phyloP scores from a whole-genome alignment of 768 basidiomycete genomes.

The Rhizopogon sp. region DNA sequence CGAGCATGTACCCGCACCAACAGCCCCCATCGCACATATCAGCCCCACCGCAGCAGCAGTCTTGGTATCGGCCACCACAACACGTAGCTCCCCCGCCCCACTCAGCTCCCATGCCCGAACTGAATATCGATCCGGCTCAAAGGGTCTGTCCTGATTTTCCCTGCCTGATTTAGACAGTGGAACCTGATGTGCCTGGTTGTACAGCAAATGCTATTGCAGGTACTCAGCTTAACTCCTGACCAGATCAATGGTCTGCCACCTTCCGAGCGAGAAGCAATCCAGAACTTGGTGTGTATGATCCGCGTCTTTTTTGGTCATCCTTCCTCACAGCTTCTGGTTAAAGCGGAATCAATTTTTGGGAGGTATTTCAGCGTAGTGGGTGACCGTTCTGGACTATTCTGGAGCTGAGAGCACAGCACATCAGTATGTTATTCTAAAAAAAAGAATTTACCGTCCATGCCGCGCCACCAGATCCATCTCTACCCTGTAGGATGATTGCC shows the following conservation, averaged over 20 bases:
- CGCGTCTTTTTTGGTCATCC: slow-evolving; percentile 8
- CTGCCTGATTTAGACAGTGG: slow-evolving; percentile 8
- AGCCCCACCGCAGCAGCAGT: slow-evolving; percentile 18
- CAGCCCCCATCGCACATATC: slow-evolving; percentile 23
- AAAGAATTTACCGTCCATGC: neutral
- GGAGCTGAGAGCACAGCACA: neutral
- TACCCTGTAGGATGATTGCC: neutral
- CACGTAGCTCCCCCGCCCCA: slow-evolving; percentile 18
- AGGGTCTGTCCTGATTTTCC: slow-evolving; percentile 30
- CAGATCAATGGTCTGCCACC: slow-evolving; percentile 82
- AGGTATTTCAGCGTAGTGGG: slow-evolving; percentile 21
- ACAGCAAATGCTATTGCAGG: slow-evolving; percentile 83
- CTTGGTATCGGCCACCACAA: slow-evolving; percentile 24
- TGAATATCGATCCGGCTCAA: slow-evolving; percentile 45
- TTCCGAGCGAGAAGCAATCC: slow-evolving; percentile 71
- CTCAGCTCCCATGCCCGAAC: slow-evolving; percentile 29
- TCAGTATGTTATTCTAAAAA: neutral
- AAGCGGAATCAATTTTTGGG: slow-evolving; percentile 32
- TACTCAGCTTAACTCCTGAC: slow-evolving; percentile 72
- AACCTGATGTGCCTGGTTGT: slow-evolving; percentile 12
- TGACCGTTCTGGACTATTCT: neutral
- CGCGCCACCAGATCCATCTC: neutral
- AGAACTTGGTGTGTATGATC: slow-evolving; percentile 61
- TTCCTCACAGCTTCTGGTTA: neutral
- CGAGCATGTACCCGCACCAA: slow-evolving; percentile 25